Percentiles rank a stretch among this genome's conserved stretches.
Evolutionary conservation across 306 rosid genomes (phyloP).

Genomic region (Senna siamea): DNA sequence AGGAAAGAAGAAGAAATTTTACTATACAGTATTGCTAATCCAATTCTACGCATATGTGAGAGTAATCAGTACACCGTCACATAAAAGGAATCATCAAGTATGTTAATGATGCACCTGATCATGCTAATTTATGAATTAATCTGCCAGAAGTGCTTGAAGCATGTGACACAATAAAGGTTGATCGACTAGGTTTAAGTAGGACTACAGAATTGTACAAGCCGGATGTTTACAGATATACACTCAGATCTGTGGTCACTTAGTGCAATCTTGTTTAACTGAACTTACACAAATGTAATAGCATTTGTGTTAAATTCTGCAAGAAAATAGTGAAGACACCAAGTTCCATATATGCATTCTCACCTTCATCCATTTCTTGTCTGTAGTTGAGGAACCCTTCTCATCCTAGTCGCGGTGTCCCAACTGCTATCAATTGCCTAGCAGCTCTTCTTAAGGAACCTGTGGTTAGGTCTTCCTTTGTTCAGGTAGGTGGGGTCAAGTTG

Average conservation of each 20-base stretch:
- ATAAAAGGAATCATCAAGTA: background rate
- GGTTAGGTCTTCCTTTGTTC: slow-evolving; percentile 91
- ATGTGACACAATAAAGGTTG: slow-evolving; percentile 8
- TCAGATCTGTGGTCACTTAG: slow-evolving; percentile 13
- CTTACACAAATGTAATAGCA: background rate
- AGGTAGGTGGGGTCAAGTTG: slow-evolving; percentile 88
- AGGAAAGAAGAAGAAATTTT: background rate
- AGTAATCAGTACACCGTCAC: background rate
- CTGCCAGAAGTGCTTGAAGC: slow-evolving; percentile 18
- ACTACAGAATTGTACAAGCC: slow-evolving; percentile 6
- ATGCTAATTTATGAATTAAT: slow-evolving; percentile 21
- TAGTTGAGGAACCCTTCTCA: slow-evolving; percentile 94
- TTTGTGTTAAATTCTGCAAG: slow-evolving; percentile 20
- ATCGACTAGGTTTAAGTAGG: background rate
- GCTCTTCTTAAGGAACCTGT: slow-evolving; percentile 87
- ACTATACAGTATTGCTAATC: background rate
- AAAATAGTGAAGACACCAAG: slow-evolving; percentile 10
- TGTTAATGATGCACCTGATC: slow-evolving; percentile 16
- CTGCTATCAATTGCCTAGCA: slow-evolving; percentile 85
- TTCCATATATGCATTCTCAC: slow-evolving; percentile 29
- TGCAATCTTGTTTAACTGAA: background rate
- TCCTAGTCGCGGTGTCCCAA: slow-evolving; percentile 78
- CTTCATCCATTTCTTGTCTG: slow-evolving; percentile 36
- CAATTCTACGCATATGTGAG: too few relatives aligned
- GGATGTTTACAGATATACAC: background rate